Percentiles rank a stretch among this genome's conserved stretches.
Conservation (phyloP, 495 filamentous ascomycete genomes). For the Durotheca rogersii region DNA sequence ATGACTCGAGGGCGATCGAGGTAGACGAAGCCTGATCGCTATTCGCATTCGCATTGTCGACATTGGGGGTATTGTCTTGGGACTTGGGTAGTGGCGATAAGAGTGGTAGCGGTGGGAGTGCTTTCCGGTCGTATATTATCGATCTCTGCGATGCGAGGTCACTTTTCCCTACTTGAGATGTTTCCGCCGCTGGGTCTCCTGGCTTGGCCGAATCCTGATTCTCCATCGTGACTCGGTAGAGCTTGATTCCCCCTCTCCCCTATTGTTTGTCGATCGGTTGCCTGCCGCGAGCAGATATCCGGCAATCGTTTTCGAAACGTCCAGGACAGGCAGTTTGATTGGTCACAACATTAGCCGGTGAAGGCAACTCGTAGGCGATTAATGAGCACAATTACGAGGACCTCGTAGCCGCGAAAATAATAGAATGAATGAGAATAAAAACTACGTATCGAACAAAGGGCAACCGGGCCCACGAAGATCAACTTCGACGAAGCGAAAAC, state of each 20-base stretch:
- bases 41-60: background rate
- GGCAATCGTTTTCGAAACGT: background rate
- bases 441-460: conserved; percentile 14
- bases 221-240: too few species aligned
- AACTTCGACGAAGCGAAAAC: conserved; percentile 36
- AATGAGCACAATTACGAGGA: conserved; percentile 14
- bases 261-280: background rate
- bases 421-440: too few species aligned
- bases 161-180: conserved; percentile 23
- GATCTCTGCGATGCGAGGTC: conserved; percentile 19
- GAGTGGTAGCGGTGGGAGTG: conserved; percentile 31
- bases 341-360: background rate
- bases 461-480: conserved; percentile 37
- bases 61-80: background rate
- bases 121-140: conserved; percentile 22
- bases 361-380: conserved; percentile 2
- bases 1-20: conserved; percentile 13
- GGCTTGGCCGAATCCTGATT: conserved; percentile 7
- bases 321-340: background rate
- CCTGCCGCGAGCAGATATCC: too few species aligned
- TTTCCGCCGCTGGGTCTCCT: conserved; percentile 19
- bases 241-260: background rate
- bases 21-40: conserved; percentile 4
- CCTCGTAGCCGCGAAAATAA: conserved; percentile 1
- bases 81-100: conserved; percentile 21